Conservation (phyloP, 2,329 filamentous ascomycete species). For the Aspergillus uvarum region DNA sequence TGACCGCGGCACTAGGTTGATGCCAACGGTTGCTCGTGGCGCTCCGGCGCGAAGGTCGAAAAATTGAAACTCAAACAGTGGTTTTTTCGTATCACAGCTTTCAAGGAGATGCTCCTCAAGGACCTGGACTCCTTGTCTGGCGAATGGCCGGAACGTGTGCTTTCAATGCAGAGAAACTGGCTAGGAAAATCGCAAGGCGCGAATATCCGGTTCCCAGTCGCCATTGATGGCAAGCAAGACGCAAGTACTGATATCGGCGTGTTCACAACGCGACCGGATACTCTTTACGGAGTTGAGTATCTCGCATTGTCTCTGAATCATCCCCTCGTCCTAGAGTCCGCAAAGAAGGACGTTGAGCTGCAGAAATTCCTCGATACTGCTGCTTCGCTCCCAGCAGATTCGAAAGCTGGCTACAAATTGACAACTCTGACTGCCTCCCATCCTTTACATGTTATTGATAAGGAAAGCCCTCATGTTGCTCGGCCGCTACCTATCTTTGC, state of each 20-base stretch:
- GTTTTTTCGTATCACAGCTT: slow-evolving; percentile 83
- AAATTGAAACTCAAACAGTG: slow-evolving; percentile 79
- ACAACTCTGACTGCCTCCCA: slow-evolving; percentile 62
- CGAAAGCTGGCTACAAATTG: slow-evolving; percentile 66
- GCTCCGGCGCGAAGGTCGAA: slow-evolving; percentile 80
- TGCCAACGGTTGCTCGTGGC: slow-evolving; percentile 79
- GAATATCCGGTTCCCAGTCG: slow-evolving; percentile 67
- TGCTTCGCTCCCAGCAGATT: slow-evolving; percentile 54
- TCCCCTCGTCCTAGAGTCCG: slow-evolving; percentile 63
- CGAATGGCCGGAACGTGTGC: slow-evolving; percentile 78
- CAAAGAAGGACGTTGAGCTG: slow-evolving; percentile 60
- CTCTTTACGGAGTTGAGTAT: slow-evolving; percentile 83
- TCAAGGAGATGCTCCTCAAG: slow-evolving; percentile 68
- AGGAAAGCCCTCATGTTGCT: slow-evolving; percentile 40
- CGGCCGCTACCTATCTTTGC: slow-evolving; percentile 69
- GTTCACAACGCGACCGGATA: slow-evolving; percentile 83
- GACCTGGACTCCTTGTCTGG: slow-evolving; percentile 67
- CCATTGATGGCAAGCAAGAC: slow-evolving; percentile 29
- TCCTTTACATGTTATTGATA: slow-evolving; percentile 60
- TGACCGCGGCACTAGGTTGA: slow-evolving; percentile 57
- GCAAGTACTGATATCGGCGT: slow-evolving; percentile 59
- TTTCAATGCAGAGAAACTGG: slow-evolving; percentile 86
- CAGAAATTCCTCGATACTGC: slow-evolving; percentile 64
- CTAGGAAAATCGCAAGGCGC: slow-evolving; percentile 76
- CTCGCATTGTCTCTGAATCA: slow-evolving; percentile 74